Percentiles rank a stretch among this genome's conserved stretches.
phyloP scores from a whole-genome alignment of 306 rosid genomes.

The Delonix regia region DNA sequence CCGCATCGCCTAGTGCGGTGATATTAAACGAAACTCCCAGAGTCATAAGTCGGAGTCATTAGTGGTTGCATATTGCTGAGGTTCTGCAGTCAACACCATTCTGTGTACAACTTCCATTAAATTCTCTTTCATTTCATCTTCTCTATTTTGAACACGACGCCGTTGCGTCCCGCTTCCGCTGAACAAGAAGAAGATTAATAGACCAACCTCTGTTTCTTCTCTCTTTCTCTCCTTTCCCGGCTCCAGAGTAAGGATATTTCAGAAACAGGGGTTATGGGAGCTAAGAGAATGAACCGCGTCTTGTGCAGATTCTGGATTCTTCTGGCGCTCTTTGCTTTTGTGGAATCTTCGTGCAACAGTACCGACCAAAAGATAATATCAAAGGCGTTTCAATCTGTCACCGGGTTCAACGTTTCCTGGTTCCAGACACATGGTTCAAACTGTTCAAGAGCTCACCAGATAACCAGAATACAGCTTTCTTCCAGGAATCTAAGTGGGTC shows the following conservation, averaged over 20 bases:
- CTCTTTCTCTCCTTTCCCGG: background rate
- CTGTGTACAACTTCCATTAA: background rate
- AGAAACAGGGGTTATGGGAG: conserved; percentile 1
- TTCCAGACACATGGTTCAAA: conserved; percentile 36
- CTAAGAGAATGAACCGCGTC: conserved; percentile 36
- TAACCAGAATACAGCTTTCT: conserved; percentile 49
- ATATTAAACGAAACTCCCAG: conserved; percentile 1
- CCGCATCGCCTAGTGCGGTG: conserved; percentile 41
- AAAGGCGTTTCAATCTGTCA: conserved; percentile 68
- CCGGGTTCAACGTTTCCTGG: conserved; percentile 64
- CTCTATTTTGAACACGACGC: conserved; percentile 26
- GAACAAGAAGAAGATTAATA: background rate
- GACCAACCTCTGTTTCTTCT: conserved; percentile 2
- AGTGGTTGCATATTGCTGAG: background rate
- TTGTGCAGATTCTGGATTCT: conserved; percentile 46
- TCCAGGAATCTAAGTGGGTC: conserved; percentile 66
- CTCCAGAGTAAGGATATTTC: background rate
- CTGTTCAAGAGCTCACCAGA: conserved; percentile 49
- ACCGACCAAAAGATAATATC: conserved; percentile 50
- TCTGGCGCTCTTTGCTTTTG: conserved; percentile 37
- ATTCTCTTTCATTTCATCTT: background rate
- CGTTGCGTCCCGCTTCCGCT: conserved; percentile 46
- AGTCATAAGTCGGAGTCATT: conserved; percentile 10
- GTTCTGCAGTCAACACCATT: conserved; percentile 50
- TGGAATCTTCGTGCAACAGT: conserved; percentile 59